These are phyloP conservation scores for Populus davidiana DNA, from an alignment of 345 rosid species.

Conservation along the genomic window DNA sequence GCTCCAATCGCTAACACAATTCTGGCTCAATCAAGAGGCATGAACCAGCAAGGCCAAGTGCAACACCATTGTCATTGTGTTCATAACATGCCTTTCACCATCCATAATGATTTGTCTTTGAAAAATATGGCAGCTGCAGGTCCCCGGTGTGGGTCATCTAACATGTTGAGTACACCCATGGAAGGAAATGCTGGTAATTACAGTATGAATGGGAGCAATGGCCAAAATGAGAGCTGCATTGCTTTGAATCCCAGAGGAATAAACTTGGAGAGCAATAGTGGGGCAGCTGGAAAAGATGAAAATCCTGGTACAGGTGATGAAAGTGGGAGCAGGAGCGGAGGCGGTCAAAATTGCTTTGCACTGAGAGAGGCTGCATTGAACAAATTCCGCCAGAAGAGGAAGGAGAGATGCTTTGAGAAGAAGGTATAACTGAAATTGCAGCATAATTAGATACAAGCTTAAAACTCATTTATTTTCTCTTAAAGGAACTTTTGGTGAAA, in stretches of 20 bases:
- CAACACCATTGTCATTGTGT: conserved; percentile 34
- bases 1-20: conserved; percentile 8
- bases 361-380: conserved; percentile 56
- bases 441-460: neutral
- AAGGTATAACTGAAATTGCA: conserved; percentile 32
- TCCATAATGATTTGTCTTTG: conserved; percentile 20
- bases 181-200: conserved; percentile 28
- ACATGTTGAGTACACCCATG: conserved; percentile 10
- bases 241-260: conserved; percentile 25
- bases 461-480: neutral
- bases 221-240: conserved; percentile 34
- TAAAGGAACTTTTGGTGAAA: neutral
- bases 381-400: conserved; percentile 62
- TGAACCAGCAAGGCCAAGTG: conserved; percentile 34
- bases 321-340: conserved; percentile 23
- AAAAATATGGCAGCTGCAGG: conserved; percentile 25
- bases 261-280: conserved; percentile 33
- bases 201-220: conserved; percentile 43
- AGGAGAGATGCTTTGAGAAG: conserved; percentile 57
- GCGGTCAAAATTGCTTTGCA: conserved; percentile 23
- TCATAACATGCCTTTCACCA: conserved; percentile 23
- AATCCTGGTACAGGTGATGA: conserved; percentile 17
- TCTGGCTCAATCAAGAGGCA: conserved; percentile 19
- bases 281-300: conserved; percentile 9
- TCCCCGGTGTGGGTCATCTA: conserved; percentile 37